phyloP scores from a whole-genome alignment of 78 protist genomes.

The Cavenderia fasciculata region DNA sequence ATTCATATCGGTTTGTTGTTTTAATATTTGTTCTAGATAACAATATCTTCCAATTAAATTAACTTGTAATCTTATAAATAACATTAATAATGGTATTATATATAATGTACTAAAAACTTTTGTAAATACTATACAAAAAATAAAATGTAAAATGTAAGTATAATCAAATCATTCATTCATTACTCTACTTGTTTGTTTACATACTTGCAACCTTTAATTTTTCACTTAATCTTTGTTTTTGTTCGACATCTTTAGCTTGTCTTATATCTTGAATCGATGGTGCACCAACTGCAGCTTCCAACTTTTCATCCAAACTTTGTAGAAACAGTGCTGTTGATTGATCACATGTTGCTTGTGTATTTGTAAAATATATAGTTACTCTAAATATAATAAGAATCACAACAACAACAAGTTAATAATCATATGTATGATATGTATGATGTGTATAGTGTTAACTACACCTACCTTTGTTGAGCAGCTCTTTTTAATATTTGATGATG shows the following conservation, averaged over 20 bases:
- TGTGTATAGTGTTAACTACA: not conserved
- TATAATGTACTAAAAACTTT: not conserved
- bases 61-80: slow-evolving; percentile 14
- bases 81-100: slow-evolving; percentile 12
- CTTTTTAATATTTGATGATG: not conserved
- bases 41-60: slow-evolving; percentile 13
- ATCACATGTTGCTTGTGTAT: slow-evolving; percentile 40
- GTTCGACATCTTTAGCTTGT: not conserved
- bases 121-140: not conserved
- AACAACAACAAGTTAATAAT: not conserved
- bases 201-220: slow-evolving; percentile 19
- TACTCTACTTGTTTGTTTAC: not conserved
- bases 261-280: not conserved
- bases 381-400: not conserved
- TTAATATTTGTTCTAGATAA: slow-evolving; percentile 2
- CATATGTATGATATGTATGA: not conserved
- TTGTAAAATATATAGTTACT: not conserved
- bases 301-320: not conserved
- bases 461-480: slow-evolving; percentile 9
- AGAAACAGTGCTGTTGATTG: not conserved
- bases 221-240: not conserved
- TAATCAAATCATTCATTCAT: not conserved
- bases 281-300: not conserved
- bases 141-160: not conserved
- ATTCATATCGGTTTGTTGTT: not conserved